Percentiles rank a stretch among this genome's conserved stretches.
Evolutionary conservation across 2,329 filamentous ascomycete genomes (phyloP).

Genomic region (Epichloe hybrida): DNA sequence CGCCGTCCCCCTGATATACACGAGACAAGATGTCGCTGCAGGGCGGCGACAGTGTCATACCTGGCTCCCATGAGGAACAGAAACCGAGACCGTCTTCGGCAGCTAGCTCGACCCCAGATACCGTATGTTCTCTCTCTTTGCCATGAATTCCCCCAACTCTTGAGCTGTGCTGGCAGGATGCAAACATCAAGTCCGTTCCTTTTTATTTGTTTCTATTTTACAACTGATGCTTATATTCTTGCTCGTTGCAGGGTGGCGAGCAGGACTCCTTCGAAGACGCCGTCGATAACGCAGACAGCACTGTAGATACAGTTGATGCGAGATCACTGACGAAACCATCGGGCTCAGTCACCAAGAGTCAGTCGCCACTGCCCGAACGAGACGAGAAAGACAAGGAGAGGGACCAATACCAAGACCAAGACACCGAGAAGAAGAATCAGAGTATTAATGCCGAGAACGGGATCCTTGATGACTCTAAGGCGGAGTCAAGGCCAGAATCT

Average conservation of each 20-base stretch:
- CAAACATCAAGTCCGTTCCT: neutral
- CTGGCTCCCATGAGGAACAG: slow-evolving; percentile 11
- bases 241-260: slow-evolving; percentile 16
- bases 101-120: slow-evolving; percentile 16
- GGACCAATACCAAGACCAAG: slow-evolving; percentile 1
- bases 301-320: slow-evolving; percentile 54
- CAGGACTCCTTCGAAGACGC: slow-evolving; percentile 64
- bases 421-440: slow-evolving; percentile 7
- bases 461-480: slow-evolving; percentile 7
- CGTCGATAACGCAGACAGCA: slow-evolving; percentile 35
- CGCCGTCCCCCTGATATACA: neutral
- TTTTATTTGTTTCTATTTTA: too few relatives aligned
- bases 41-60: slow-evolving; percentile 16
- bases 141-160: neutral
- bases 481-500: slow-evolving; percentile 9
- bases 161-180: neutral
- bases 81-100: slow-evolving; percentile 17
- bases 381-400: neutral
- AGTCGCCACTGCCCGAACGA: slow-evolving; percentile 8
- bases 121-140: slow-evolving; percentile 12
- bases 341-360: slow-evolving; percentile 22
- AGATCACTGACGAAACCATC: slow-evolving; percentile 42
- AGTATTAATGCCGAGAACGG: slow-evolving; percentile 6
- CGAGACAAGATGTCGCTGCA: slow-evolving; percentile 21
- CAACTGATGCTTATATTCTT: slow-evolving; percentile 2